phyloP scores from a whole-genome alignment of 2,329 filamentous ascomycete species.

The Xylariales sp. region DNA sequence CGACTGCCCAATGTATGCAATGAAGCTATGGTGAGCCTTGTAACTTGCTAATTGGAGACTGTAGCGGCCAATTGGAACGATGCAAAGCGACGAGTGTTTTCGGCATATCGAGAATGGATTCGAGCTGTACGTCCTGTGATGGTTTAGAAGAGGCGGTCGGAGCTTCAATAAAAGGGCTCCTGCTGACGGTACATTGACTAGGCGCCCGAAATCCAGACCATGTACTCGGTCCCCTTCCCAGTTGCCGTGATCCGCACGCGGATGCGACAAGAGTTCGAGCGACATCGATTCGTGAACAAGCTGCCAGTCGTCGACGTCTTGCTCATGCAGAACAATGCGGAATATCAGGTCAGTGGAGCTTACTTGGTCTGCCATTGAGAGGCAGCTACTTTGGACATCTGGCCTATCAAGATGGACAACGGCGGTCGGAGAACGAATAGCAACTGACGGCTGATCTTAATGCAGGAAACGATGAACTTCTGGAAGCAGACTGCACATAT shows the following conservation, averaged over 20 bases:
- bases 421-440: too few relatives aligned
- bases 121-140: slow-evolving; percentile 69
- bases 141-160: not conserved
- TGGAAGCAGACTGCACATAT: slow-evolving; percentile 97
- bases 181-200: too few relatives aligned
- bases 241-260: slow-evolving; percentile 85
- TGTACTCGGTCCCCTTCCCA: slow-evolving; percentile 91
- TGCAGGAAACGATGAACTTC: slow-evolving; percentile 98
- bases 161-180: too few relatives aligned
- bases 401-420: too few relatives aligned
- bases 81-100: slow-evolving; percentile 80
- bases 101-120: slow-evolving; percentile 92
- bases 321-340: slow-evolving; percentile 83
- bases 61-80: slow-evolving; percentile 84
- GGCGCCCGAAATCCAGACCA: slow-evolving; percentile 94
- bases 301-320: slow-evolving; percentile 83
- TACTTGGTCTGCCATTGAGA: not conserved
- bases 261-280: slow-evolving; percentile 94
- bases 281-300: slow-evolving; percentile 89
- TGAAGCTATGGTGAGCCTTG: slow-evolving; percentile 4
- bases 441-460: too few relatives aligned
- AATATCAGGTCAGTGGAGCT: slow-evolving; percentile 87
- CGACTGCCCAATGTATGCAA: slow-evolving; percentile 70
- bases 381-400: too few relatives aligned
- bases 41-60: slow-evolving; percentile 29